Conservation (phyloP, 106 monocot species). For the Cymbidium sinense region DNA sequence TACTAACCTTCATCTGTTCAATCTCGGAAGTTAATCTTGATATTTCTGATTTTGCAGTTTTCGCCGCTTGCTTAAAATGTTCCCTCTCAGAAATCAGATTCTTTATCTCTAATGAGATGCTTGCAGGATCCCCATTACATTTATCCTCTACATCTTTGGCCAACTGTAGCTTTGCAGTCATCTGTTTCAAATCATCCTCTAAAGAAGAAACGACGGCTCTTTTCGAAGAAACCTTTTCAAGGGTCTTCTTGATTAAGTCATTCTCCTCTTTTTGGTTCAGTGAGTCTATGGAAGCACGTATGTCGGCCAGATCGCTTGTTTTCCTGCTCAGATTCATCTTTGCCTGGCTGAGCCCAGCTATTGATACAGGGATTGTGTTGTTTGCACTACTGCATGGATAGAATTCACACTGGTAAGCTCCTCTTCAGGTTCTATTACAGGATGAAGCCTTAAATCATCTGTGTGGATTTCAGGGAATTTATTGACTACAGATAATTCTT, state of each 20-base stretch:
- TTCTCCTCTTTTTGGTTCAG: slow-evolving; percentile 58
- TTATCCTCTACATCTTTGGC: slow-evolving; percentile 22
- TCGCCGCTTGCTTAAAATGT: slow-evolving; percentile 39
- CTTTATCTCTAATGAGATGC: slow-evolving; percentile 44
- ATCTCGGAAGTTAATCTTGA: slow-evolving; percentile 41
- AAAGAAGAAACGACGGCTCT: slow-evolving; percentile 34
- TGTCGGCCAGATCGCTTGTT: slow-evolving; percentile 46
- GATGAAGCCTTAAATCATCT: slow-evolving; percentile 29
- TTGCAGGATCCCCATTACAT: slow-evolving; percentile 17
- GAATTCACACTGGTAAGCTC: neutral
- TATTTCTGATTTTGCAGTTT: slow-evolving; percentile 49
- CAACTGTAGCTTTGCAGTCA: slow-evolving; percentile 36
- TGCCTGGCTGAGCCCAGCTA: slow-evolving; percentile 65
- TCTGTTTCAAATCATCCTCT: slow-evolving; percentile 63
- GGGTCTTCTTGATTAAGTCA: slow-evolving; percentile 34
- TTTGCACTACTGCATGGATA: neutral
- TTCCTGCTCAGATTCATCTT: slow-evolving; percentile 64
- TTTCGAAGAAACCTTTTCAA: slow-evolving; percentile 51
- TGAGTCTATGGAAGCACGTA: slow-evolving; percentile 40
- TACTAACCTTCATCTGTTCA: slow-evolving; percentile 47
- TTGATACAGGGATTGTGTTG: slow-evolving; percentile 37
- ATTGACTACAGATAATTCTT: slow-evolving; percentile 30
- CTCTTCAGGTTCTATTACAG: slow-evolving; percentile 23
- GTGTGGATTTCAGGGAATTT: slow-evolving; percentile 5
- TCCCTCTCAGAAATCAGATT: slow-evolving; percentile 62